Base-by-base conservation (phyloP, 1,139 yeast genomes). In the Geotrichum histeridarum region DNA sequence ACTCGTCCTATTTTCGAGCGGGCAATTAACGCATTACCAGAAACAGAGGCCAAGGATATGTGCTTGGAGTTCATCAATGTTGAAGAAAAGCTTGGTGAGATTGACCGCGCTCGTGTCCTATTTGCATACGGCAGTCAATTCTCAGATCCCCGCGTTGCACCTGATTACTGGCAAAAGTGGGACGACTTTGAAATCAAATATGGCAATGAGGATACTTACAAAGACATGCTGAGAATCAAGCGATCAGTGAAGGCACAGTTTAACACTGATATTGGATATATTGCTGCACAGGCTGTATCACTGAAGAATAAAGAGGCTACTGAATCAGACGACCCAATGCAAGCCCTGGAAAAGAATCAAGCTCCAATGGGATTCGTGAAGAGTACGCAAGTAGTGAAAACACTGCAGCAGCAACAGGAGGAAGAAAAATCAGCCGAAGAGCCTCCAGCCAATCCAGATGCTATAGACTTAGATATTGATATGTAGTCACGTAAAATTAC, bases 201-300 rank as follows among this genome's bases (percentile, higher is more conserved):
- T 66, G 97, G 97, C 1, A 73, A 78, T 58, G 95, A 86, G 63
- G 76, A 75, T 1, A 80, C 86, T 0, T 89, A 80, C 68, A 89
- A 86, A 62, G 85, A 83, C 14, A 85, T 89, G 91, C 69, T 90
- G 22, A 73, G 84, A 48, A 73, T 77, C 61, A 86, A 83, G 66
- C 74, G 91, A 50, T 73, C 77, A 48, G 73, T 77, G n/a, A 73
- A 69, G 42, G 74, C 72, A 3, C 70, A 71, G 54, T 71, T 73
- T 65, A 66, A 65, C 41, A 67, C 72, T 2, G 74, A 74, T 54
- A 65, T 73, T 15, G 70, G 68, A 42, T 62, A 62, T 48, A 55
- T 70, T 49, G 69, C 71, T 5, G 58, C 63, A 8, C 64, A 67
- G 54, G 64, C 62, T 3, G 61, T 56, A 7, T 59, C 61, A 17